phyloP scores from a whole-genome alignment of 257 asterid genomes.

The Jasminum sambac region DNA sequence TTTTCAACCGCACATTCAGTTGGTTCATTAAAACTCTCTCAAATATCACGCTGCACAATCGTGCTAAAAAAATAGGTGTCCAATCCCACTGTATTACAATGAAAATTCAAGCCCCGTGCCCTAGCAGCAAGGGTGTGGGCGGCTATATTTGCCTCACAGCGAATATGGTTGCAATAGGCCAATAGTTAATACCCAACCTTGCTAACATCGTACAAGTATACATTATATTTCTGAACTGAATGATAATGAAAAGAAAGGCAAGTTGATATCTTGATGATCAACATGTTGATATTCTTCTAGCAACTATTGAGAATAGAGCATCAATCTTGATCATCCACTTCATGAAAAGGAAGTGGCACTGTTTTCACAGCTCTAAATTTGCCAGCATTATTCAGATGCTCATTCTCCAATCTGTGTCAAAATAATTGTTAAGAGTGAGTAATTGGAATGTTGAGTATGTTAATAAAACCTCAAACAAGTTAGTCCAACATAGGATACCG shows the following conservation, averaged over 20 bases:
- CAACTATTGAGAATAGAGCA: constrained; percentile 10
- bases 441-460: not conserved
- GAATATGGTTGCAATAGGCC: too few relatives aligned
- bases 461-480: not conserved
- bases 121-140: too few relatives aligned
- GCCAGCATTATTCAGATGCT: constrained; percentile 95
- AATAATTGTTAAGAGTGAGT: not conserved
- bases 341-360: constrained; percentile 92
- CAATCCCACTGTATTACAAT: too few relatives aligned
- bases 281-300: constrained; percentile 24
- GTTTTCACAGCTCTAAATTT: constrained; percentile 84
- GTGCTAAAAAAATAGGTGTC: too few relatives aligned
- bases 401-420: constrained; percentile 83
- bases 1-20: too few relatives aligned
- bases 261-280: constrained; percentile 36
- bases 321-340: constrained; percentile 75
- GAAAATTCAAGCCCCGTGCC: too few relatives aligned
- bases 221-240: constrained; percentile 27
- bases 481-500: not conserved
- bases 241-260: constrained; percentile 8
- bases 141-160: too few relatives aligned
- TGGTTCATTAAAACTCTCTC: too few relatives aligned
- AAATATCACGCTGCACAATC: too few relatives aligned
- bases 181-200: too few relatives aligned
- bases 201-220: constrained; percentile 33